A percentile compares a stretch with the other conserved stretches of the same genome.
phyloP scores from a whole-genome alignment of 306 rosid genomes.

The Castanea crenata region DNA sequence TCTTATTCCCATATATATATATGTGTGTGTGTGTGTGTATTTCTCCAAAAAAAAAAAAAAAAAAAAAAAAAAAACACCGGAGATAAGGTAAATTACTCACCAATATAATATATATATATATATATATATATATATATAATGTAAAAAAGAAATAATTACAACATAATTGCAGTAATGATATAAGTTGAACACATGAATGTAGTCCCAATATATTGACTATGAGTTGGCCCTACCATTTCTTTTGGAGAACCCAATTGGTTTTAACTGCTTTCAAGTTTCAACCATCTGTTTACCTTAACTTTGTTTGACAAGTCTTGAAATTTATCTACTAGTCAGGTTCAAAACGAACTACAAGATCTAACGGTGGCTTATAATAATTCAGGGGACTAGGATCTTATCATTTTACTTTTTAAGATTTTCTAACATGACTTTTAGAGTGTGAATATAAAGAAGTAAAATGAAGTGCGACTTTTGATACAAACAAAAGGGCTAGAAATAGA shows the following conservation, averaged over 20 bases:
- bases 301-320: background rate
- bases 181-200: too few species aligned
- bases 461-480: slow-evolving; percentile 36
- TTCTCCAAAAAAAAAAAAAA: too few species aligned
- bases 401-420: background rate
- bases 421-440: slow-evolving; percentile 1
- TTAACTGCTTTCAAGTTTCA: background rate
- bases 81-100: background rate
- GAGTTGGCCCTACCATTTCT: background rate
- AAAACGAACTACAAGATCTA: background rate
- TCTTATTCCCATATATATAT: too few species aligned
- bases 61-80: too few species aligned
- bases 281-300: background rate
- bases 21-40: too few species aligned
- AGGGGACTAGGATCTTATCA: background rate
- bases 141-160: background rate
- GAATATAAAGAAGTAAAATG: slow-evolving; percentile 12
- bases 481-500: slow-evolving; percentile 7
- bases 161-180: too few species aligned
- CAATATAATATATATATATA: background rate
- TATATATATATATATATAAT: slow-evolving; percentile 9
- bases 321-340: background rate
- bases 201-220: background rate
- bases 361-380: background rate
- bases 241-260: background rate